Conservation (phyloP, 176 grass and related monocot genomes). For the Oryza meyeriana region DNA sequence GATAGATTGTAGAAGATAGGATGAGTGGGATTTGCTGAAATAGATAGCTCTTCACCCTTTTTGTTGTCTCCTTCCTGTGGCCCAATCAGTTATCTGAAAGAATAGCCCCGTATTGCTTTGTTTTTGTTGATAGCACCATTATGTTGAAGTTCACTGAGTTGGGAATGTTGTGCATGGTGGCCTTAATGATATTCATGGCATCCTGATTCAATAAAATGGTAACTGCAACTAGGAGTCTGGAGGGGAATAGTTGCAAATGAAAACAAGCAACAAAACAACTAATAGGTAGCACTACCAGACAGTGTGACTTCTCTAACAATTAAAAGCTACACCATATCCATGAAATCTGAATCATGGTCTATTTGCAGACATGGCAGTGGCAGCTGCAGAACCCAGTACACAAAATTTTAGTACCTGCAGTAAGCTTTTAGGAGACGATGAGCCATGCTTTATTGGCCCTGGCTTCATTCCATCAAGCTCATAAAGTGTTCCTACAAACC, state of each 20-base stretch:
- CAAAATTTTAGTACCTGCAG: slow-evolving; percentile 27
- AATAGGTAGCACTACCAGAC: background rate
- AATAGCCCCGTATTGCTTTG: background rate
- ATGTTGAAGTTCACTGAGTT: slow-evolving; percentile 39
- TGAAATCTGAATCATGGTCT: background rate
- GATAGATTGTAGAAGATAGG: background rate
- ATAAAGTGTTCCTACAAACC: slow-evolving; percentile 36
- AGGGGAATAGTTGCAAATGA: background rate
- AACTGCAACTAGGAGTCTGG: background rate
- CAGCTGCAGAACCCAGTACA: background rate
- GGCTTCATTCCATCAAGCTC: slow-evolving; percentile 47
- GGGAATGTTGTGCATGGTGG: slow-evolving; percentile 30
- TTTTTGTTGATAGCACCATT: slow-evolving; percentile 34
- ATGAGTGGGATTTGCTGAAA: background rate
- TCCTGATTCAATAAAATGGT: slow-evolving; percentile 28
- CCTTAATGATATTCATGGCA: slow-evolving; percentile 35
- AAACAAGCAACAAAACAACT: background rate
- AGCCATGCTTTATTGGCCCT: slow-evolving; percentile 26
- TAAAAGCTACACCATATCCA: background rate
- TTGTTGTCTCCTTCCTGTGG: background rate
- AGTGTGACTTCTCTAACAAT: background rate
- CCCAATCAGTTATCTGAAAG: background rate
- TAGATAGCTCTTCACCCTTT: background rate
- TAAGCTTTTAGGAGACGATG: slow-evolving; percentile 32
- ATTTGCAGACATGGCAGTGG: background rate